Evolutionary conservation across 176 grass and related monocot species (phyloP).

Genomic region (Triticum turgidum): DNA sequence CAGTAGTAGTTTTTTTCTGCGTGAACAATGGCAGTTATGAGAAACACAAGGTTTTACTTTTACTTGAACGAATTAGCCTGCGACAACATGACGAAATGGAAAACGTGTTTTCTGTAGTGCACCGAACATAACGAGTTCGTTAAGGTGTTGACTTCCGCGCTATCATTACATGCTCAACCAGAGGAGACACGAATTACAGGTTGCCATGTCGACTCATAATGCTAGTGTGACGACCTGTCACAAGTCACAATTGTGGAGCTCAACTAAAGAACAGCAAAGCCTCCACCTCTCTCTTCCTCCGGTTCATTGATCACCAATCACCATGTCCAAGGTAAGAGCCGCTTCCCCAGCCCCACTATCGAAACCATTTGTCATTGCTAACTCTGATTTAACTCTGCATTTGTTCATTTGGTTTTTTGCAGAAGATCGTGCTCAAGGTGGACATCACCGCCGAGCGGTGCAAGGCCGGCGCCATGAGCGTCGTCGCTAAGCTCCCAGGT

Average conservation of each 20-base stretch:
- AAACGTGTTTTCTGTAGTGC: neutral
- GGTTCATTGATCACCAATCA: neutral
- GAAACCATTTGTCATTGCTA: neutral
- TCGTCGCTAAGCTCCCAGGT: slow-evolving; percentile 46
- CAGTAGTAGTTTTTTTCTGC: too few relatives aligned
- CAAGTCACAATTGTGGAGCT: neutral
- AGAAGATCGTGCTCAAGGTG: slow-evolving; percentile 82
- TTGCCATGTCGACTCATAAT: neutral
- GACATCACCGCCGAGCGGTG: slow-evolving; percentile 36
- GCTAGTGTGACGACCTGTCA: neutral
- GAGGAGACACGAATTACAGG: neutral
- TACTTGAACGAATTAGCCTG: neutral
- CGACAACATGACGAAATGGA: neutral
- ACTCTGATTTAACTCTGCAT: neutral
- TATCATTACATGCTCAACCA: neutral
- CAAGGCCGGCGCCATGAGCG: slow-evolving; percentile 46
- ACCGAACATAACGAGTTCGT: neutral
- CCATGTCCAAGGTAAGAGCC: slow-evolving; percentile 26
- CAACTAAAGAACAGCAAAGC: neutral
- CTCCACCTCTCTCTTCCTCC: neutral
- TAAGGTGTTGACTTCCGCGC: neutral
- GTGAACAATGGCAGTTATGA: neutral
- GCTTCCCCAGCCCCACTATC: neutral
- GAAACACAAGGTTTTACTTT: neutral
- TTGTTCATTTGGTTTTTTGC: neutral